Evolutionary conservation across 2,329 filamentous ascomycete species (phyloP), one percentile per base, ranked within the genome.

Genomic region (Aspergillus persii): DNA sequence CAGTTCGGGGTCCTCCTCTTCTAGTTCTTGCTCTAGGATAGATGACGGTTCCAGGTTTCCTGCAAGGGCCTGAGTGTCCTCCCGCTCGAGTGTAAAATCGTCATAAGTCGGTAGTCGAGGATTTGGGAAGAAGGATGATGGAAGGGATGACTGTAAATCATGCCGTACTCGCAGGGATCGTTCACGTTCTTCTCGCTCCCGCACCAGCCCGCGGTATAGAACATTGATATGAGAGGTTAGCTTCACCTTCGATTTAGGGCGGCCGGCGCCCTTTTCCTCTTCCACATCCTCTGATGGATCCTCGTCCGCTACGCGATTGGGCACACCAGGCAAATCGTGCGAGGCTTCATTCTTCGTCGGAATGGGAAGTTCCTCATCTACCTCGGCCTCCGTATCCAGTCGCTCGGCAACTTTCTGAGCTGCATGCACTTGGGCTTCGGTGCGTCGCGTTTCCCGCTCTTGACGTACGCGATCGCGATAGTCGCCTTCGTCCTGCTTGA

Each of bases 381-480:
- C 65, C 46, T 70, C 70, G 55, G 63, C 73, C 64, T 87, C 86
- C 6, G 84, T 83, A 61, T 90, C 87, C 76, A 98, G 83, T 54
- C 86, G 79, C 79, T 96, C 92, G 2, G 90, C 87, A 8, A 95
- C 86, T 67, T 89, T 90, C 82, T 96, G 93, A 26, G 92, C 94
- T 1, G 86, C 91, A 62, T 84, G 83, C 26, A 94, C 80, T 73
- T 90, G 85, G 29, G 83, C 84, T 74, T 96, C 91, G 3, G 84
- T 71, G 66, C 88, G 82, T 61, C 82, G 85, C 56, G 85, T 82
- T 75, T 94, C 89, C 55, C 87, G 81, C 74, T 94, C 90, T 69
- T 80, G 81, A 60, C 88, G 81, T 59, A 92, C 84, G 2, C 91
- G 81, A 63, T 91, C 89, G 8, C 90, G 80, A 70, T 91, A 96